These are phyloP conservation scores for Pelargonium citronellum DNA, from an alignment of 441 rosid species.

Conservation along the genomic window DNA sequence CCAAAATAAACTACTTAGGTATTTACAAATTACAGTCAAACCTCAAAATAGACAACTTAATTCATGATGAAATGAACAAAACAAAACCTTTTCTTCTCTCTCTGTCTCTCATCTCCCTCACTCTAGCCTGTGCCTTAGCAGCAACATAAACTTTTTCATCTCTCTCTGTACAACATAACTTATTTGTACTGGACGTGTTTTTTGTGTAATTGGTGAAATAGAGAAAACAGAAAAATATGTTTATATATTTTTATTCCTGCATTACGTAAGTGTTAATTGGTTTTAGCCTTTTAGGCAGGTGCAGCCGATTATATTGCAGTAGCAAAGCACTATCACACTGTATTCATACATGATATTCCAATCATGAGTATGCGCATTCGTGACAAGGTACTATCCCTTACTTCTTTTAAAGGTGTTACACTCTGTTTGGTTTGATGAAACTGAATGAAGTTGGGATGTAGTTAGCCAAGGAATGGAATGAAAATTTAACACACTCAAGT, in stretches of 20 bases:
- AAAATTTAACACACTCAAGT: not conserved
- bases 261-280: not conserved
- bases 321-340: constrained; percentile 67
- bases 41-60: too few relatives aligned
- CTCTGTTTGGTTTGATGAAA: not conserved
- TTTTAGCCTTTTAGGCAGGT: constrained; percentile 46
- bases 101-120: too few relatives aligned
- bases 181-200: too few relatives aligned
- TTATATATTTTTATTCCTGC: not conserved
- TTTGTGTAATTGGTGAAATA: too few relatives aligned
- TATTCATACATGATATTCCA: constrained; percentile 74
- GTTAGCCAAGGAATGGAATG: not conserved
- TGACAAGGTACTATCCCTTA: constrained; percentile 54
- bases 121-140: too few relatives aligned
- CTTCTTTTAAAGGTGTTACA: not conserved
- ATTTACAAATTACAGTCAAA: too few relatives aligned
- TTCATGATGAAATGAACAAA: too few relatives aligned
- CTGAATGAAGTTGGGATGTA: not conserved
- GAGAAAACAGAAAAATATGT: too few relatives aligned
- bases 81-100: too few relatives aligned
- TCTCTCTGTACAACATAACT: too few relatives aligned
- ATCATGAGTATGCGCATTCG: constrained; percentile 77
- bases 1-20: too few relatives aligned
- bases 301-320: constrained; percentile 95
- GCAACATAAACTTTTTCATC: too few relatives aligned